Base-by-base conservation (phyloP, 345 rosid genomes). In the Hypericum androsaemum region DNA sequence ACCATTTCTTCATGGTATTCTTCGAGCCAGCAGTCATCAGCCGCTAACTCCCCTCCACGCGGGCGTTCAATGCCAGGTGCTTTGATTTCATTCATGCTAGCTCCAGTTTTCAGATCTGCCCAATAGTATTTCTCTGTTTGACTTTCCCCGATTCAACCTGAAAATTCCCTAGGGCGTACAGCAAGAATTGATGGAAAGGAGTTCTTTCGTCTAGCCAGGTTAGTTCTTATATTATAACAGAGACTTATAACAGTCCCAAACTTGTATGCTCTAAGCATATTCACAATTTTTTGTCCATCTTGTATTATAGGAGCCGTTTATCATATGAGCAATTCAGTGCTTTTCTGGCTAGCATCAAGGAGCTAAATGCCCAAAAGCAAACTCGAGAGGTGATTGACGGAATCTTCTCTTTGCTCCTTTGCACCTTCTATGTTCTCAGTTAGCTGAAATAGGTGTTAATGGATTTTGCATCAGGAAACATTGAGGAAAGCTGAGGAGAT, bases 191-290 rank as follows among this genome's bases (percentile, higher is more conserved):
- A 87, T 77, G 98, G 98, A 47, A 87, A 90, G 71, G 96, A 90
- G 79, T 84, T 90, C 80, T 87, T 90, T 71, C 82, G 95, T 66
- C 98, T 84, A 58, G 98, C 95, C 50, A 87, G 98, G 96, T 79
- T 66, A 59, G 63, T 38, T 52, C 40, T 57, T 40, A 39, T 53
- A 41, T 39, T 45, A 32, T 36, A 51, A 13, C 42, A 45, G 45
- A 46, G 0, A 36, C 50, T 22, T 22, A 22, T 22, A 1, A 22
- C 32, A 22, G 1, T 22, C 32, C 32, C 32, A 22, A 22, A 22
- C 32, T 22, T 22, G 32, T 22, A 1, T 22, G 32, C 32, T 22
- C 32, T 22, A 22, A 22, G 32, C 32, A 22, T 22, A 4, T 22
- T 22, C 32, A 22, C 4, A 22, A 22, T 22, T 22, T 1, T 22